phyloP scores from a whole-genome alignment of 441 rosid genomes.

The Euphorbia celastroides region DNA sequence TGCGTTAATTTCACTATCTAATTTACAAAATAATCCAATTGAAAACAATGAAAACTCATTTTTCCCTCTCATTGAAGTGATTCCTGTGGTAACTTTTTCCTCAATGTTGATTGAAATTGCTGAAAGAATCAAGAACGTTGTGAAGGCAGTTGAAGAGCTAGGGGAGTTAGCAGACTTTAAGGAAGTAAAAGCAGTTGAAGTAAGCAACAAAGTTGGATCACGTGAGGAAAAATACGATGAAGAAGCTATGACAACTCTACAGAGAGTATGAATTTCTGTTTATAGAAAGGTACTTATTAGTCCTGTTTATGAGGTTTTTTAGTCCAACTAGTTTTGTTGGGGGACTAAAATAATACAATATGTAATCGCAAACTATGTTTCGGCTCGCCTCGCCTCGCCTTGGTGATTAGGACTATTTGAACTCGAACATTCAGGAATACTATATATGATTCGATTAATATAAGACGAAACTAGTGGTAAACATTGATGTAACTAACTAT shows the following conservation, averaged over 20 bases:
- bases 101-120: conserved; percentile 37
- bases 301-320: background rate
- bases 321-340: background rate
- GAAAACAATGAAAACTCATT: conserved; percentile 7
- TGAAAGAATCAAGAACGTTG: conserved; percentile 27
- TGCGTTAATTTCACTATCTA: conserved; percentile 27
- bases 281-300: background rate
- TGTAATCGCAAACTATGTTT: too few species aligned
- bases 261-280: conserved; percentile 29
- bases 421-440: too few species aligned
- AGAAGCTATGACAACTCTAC: conserved; percentile 20
- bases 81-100: conserved; percentile 28
- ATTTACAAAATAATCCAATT: conserved; percentile 14
- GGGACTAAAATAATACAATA: too few species aligned
- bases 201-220: conserved; percentile 3
- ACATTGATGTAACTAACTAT: too few species aligned
- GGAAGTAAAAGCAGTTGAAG: too few species aligned
- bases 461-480: too few species aligned
- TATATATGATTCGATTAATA: too few species aligned
- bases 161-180: conserved; percentile 26
- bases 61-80: conserved; percentile 24
- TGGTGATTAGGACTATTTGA: too few species aligned
- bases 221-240: conserved; percentile 14
- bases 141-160: conserved; percentile 30
- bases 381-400: too few species aligned